Base-by-base conservation (phyloP, 768 basidiomycete genomes). In the Hygrocybe punicea region DNA sequence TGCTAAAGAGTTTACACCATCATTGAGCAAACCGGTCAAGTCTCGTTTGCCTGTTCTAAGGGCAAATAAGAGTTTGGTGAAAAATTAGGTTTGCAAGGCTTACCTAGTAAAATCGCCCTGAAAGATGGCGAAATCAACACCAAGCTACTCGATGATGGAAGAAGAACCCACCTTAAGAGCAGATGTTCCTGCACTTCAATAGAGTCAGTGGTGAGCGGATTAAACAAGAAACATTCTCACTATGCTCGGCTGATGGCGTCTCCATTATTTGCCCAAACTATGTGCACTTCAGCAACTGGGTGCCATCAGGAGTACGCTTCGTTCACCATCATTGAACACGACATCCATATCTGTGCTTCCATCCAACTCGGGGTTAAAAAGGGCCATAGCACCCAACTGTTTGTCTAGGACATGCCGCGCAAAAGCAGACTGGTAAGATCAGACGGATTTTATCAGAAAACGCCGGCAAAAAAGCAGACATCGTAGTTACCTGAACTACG, bases 241-340 rank as follows among this genome's bases (percentile, higher is more conserved):
- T 91, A 93, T 54, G 88, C 87, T 54, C 89, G 81, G 69, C 91
- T 94, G 57, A 97, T 91, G 5, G 92, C 89, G 68, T 99, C 97
- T 0, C 97, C 97, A 62, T 98, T 98, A 67, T 98, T 97, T 2
- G 97, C 97, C 97, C 97, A 99, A 16, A 93, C 91, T 91, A 58
- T 21, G 45, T 37, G 16, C n/a, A 53, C 17, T 50, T 48, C 47
- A 44, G 21, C 50, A 13, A 42, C 13, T 13, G 34, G 19, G 17
- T 25, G 6, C n/a, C 13, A 49, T 19, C 17, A 29, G 17, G n/a
- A 23, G 36, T 5, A 47, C 4, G 10, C 2, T 24, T 19, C 49
- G 23, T 68, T 62, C 70, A 90, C 90, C 84, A 67, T 91, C 84
- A 60, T 92, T 95, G 68, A 95, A 91, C 16, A 84, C 81, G 16